Conservation (phyloP, 2,329 filamentous ascomycete genomes). For the Fusarium nelsonii region DNA sequence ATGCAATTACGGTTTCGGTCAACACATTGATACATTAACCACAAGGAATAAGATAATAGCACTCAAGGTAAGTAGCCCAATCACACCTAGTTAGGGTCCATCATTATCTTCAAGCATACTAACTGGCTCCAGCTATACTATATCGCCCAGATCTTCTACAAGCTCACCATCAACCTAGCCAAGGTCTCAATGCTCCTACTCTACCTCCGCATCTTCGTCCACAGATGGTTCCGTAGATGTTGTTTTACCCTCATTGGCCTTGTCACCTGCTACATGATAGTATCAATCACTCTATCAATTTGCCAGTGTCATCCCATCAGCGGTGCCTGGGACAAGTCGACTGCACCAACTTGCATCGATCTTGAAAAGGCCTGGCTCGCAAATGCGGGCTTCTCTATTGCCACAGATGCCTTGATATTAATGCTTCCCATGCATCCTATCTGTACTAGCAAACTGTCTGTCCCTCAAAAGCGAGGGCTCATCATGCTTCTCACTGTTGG, state of each 20-base stretch:
- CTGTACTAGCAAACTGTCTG: slow-evolving; percentile 58
- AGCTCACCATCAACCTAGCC: slow-evolving; percentile 65
- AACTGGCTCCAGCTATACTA: slow-evolving; percentile 60
- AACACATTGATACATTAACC: slow-evolving; percentile 55
- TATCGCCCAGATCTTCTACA: slow-evolving; percentile 66
- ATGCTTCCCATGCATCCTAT: slow-evolving; percentile 61
- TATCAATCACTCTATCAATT: slow-evolving; percentile 60
- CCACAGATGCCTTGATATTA: slow-evolving; percentile 61
- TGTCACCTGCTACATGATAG: slow-evolving; percentile 60
- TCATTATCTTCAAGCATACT: not conserved
- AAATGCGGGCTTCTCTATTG: slow-evolving; percentile 62
- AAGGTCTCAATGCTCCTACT: slow-evolving; percentile 66
- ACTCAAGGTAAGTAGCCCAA: slow-evolving; percentile 50
- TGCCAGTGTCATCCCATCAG: slow-evolving; percentile 64
- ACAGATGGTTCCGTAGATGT: slow-evolving; percentile 59
- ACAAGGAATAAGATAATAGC: slow-evolving; percentile 52
- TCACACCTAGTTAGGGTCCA: not conserved
- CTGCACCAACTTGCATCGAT: slow-evolving; percentile 59
- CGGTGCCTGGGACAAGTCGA: slow-evolving; percentile 60
- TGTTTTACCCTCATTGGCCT: slow-evolving; percentile 58
- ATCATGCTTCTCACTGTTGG: slow-evolving; percentile 59
- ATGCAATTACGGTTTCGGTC: slow-evolving; percentile 58
- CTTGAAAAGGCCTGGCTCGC: slow-evolving; percentile 62
- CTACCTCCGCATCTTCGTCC: slow-evolving; percentile 66
- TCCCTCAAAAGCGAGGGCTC: slow-evolving; percentile 56